Conservation (phyloP, 768 basidiomycete species). For the Lactifluus rugatus region DNA sequence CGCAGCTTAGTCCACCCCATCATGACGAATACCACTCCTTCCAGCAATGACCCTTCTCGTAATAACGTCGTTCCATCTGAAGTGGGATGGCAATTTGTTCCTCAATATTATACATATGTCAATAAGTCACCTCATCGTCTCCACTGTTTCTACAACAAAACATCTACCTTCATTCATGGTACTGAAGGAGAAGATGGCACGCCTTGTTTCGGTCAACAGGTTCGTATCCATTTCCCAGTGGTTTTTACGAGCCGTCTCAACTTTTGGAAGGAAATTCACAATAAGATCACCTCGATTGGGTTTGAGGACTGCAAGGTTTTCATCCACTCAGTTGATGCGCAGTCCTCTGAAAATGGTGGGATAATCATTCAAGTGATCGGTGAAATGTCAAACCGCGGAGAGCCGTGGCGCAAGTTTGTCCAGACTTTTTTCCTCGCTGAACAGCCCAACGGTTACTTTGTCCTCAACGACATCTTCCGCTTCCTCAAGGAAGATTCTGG, state of each 20-base stretch:
- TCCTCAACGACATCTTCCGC: constrained; percentile 99
- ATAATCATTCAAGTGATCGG: constrained; percentile 99
- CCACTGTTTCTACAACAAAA: constrained; percentile 98
- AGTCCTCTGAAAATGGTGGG: constrained; percentile 87
- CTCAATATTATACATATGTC: constrained; percentile 98
- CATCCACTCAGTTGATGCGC: constrained; percentile 97
- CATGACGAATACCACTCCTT: constrained; percentile 33
- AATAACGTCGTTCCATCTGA: constrained; percentile 78
- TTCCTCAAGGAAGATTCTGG: constrained; percentile 94
- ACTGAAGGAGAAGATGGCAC: constrained; percentile 92
- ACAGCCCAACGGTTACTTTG: constrained; percentile 98
- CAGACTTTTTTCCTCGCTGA: constrained; percentile 99
- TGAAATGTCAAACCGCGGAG: constrained; percentile 91
- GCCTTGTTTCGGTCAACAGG: constrained; percentile 89
- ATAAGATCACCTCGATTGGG: constrained; percentile 87
- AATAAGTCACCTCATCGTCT: constrained; percentile 95
- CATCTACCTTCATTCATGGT: constrained; percentile 93
- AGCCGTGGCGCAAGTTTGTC: constrained; percentile 95
- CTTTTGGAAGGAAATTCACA: constrained; percentile 77
- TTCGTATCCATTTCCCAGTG: constrained; percentile 29
- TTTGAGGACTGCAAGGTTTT: constrained; percentile 98
- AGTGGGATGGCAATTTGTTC: constrained; percentile 99
- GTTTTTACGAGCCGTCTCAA: constrained; percentile 8
- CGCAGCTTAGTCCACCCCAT: constrained; percentile 15
- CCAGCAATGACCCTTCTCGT: constrained; percentile 33